Conservation (phyloP, 83 land plant genomes). For the Picea mariana region DNA sequence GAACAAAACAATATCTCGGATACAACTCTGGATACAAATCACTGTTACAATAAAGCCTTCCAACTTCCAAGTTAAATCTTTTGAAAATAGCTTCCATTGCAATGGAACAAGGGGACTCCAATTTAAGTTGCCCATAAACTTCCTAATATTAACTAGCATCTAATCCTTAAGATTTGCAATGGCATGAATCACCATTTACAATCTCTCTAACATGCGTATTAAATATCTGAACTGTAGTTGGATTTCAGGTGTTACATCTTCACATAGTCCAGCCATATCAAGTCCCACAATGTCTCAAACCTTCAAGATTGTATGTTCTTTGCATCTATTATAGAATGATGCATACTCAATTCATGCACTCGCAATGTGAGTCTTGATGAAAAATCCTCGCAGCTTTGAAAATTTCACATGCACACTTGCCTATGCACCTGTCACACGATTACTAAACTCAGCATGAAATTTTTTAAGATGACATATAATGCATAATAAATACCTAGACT, state of each 20-base stretch:
- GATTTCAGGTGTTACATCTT: constrained; percentile 2
- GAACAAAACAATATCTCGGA: no score
- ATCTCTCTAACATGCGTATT: not conserved
- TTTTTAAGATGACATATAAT: not conserved
- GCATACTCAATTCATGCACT: not conserved
- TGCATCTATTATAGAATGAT: not conserved
- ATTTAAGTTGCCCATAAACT: not conserved
- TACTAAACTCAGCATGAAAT: not conserved
- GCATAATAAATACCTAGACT: not conserved
- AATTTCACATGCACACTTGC: not conserved
- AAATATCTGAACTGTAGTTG: not conserved
- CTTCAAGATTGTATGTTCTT: not conserved
- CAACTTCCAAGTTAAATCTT: no score
- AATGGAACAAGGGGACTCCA: not conserved
- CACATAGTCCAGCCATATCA: not conserved
- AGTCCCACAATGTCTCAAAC: not conserved
- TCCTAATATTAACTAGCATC: not conserved
- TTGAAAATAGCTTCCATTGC: no score
- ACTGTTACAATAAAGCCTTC: no score
- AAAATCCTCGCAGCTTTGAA: not conserved
- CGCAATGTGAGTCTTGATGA: not conserved
- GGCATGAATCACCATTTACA: not conserved
- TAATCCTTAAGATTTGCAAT: not conserved
- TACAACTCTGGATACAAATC: no score
- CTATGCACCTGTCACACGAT: constrained; percentile 9